Percentiles rank a stretch among this genome's conserved stretches.
These are phyloP conservation scores for Stephanodiscus triporus DNA, from an alignment of 108 stramenopile species.

Conservation along the genomic window DNA sequence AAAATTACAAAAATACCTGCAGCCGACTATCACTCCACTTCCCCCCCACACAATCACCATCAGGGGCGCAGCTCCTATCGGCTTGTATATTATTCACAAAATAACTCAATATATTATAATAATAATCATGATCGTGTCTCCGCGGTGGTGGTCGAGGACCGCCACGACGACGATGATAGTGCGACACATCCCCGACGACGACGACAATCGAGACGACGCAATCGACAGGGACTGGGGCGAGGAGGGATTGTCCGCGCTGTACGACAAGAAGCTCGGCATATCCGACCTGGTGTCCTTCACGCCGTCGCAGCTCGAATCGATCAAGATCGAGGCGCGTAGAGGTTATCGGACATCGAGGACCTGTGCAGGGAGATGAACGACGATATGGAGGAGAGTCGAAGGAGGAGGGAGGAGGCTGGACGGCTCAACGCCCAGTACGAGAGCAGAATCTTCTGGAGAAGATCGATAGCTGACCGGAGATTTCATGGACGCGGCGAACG, in stretches of 20 bases:
- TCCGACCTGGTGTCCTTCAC: conserved; percentile 17
- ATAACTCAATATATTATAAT: too few relatives aligned
- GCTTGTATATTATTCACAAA: too few relatives aligned
- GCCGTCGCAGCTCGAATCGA: conserved; percentile 53
- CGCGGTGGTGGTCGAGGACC: too few relatives aligned
- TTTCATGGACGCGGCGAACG: conserved; percentile 54
- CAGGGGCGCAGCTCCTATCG: too few relatives aligned
- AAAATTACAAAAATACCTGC: too few relatives aligned
- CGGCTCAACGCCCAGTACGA: conserved; percentile 37
- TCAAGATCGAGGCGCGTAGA: conserved; percentile 52
- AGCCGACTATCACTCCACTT: too few relatives aligned
- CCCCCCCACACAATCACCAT: too few relatives aligned
- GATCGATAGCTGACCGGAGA: conserved; percentile 64
- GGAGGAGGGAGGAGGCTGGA: conserved; percentile 48
- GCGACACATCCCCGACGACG: too few relatives aligned
- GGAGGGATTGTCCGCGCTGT: conserved; percentile 18
- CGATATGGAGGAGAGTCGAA: conserved; percentile 46
- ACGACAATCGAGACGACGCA: conserved; percentile 15
- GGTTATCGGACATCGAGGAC: conserved; percentile 65
- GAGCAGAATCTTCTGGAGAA: conserved; percentile 60
- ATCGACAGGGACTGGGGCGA: conserved; percentile 11
- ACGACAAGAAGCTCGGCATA: conserved; percentile 41
- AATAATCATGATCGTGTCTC: too few relatives aligned
- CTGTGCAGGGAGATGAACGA: conserved; percentile 51
- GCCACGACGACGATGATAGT: too few relatives aligned